Evolutionary conservation across 306 rosid genomes (phyloP).

Genomic region (Castanea sativa): DNA sequence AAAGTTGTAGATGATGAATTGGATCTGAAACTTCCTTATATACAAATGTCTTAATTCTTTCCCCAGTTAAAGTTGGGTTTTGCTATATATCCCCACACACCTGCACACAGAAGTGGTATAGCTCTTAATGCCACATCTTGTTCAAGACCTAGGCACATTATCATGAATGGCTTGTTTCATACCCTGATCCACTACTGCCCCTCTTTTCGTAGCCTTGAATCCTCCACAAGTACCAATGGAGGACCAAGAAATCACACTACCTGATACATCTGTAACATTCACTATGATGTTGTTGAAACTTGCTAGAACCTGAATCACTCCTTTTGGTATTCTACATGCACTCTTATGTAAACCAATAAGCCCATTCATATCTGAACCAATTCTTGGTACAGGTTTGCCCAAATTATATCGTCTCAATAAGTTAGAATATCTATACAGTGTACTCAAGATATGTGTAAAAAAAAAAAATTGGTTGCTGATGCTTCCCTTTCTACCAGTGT

Average conservation of each 20-base stretch:
- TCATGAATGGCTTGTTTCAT: too few species aligned
- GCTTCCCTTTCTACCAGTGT: background rate
- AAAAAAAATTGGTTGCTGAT: background rate
- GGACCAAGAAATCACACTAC: background rate
- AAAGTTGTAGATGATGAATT: background rate
- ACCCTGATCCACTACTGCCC: too few species aligned
- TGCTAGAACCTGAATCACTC: slow-evolving; percentile 1
- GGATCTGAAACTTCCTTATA: background rate
- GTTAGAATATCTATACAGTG: too few species aligned
- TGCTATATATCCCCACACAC: background rate
- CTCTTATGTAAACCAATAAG: too few species aligned
- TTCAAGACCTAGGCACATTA: too few species aligned
- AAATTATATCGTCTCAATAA: too few species aligned
- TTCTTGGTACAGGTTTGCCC: too few species aligned
- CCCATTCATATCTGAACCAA: too few species aligned
- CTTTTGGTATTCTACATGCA: background rate
- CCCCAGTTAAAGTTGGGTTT: background rate
- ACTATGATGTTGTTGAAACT: background rate
- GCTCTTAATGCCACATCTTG: too few species aligned
- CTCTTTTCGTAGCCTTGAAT: background rate
- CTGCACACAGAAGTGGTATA: too few species aligned
- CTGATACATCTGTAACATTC: background rate
- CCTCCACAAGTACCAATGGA: background rate
- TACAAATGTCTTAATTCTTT: background rate
- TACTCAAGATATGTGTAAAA: background rate